A percentile compares a stretch with the other conserved stretches of the same genome.
Evolutionary conservation across 176 grass and related monocot genomes (phyloP).

Genomic region (Oryza rufipogon): DNA sequence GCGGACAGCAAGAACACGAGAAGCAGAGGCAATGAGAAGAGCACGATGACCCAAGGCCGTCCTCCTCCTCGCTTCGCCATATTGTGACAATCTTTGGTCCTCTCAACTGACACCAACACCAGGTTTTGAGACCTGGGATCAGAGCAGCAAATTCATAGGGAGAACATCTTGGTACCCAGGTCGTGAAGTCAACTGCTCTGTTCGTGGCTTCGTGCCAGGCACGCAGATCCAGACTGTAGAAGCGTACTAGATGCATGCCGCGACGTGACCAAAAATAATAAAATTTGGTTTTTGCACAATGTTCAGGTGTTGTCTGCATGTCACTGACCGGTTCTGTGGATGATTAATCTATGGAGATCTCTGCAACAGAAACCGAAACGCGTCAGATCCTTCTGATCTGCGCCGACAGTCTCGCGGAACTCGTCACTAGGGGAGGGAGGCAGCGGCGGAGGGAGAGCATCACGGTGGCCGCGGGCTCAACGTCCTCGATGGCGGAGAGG

Average conservation of each 20-base stretch:
- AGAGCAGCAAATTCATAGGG: conserved; percentile 15
- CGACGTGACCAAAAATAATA: background rate
- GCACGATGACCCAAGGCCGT: background rate
- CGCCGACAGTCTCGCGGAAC: no score
- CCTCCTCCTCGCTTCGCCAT: conserved; percentile 20
- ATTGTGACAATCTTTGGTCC: no score
- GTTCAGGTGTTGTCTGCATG: background rate
- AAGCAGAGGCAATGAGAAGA: conserved; percentile 19
- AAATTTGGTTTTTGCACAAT: background rate
- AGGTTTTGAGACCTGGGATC: background rate
- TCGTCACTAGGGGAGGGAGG: no score
- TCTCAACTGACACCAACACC: background rate
- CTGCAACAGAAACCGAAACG: background rate
- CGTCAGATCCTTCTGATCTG: background rate
- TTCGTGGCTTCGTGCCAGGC: conserved; percentile 4
- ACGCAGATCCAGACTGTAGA: background rate
- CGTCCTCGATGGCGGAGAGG: no score
- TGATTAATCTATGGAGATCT: background rate
- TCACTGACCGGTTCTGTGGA: no score
- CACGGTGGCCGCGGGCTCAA: no score
- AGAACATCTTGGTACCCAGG: background rate
- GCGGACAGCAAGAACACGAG: background rate
- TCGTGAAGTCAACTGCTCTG: conserved; percentile 17
- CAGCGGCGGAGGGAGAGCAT: no score
- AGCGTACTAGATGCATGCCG: background rate